Evolutionary conservation across 2,329 filamentous ascomycete genomes (phyloP).

Genomic region (Podosphaera fusca): DNA sequence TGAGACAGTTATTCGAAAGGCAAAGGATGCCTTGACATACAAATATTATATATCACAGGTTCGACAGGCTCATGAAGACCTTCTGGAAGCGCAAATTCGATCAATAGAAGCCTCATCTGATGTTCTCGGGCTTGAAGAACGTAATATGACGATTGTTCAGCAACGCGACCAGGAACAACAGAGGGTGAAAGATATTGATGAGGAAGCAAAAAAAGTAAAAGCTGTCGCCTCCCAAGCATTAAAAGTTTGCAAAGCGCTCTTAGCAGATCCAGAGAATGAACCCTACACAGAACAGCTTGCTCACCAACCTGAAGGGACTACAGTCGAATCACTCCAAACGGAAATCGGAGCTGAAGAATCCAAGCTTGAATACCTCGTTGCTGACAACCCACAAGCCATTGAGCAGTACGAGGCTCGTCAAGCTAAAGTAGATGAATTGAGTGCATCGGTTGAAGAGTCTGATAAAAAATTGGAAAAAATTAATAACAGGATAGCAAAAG

Average conservation of each 20-base stretch:
- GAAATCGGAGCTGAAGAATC: conserved; percentile 54
- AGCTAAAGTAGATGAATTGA: conserved; percentile 45
- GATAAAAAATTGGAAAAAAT: conserved; percentile 31
- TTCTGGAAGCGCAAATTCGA: conserved; percentile 47
- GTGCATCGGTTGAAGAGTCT: conserved; percentile 29
- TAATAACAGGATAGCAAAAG: conserved; percentile 33
- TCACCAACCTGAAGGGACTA: conserved; percentile 25
- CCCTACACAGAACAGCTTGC: conserved; percentile 18
- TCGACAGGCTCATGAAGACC: conserved; percentile 33
- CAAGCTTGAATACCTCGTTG: conserved; percentile 58
- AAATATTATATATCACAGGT: conserved; percentile 39
- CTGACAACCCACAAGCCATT: conserved; percentile 52
- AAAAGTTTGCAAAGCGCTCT: conserved; percentile 17
- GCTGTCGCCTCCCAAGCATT: conserved; percentile 19
- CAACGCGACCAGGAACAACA: conserved; percentile 24
- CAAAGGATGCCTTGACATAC: conserved; percentile 26
- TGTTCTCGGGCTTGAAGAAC: conserved; percentile 38
- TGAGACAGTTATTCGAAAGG: conserved; percentile 29
- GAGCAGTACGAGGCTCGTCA: conserved; percentile 43
- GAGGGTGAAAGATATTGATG: conserved; percentile 19
- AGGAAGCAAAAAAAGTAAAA: conserved; percentile 19
- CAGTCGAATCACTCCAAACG: conserved; percentile 39
- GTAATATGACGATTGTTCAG: conserved; percentile 35
- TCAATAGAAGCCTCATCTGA: conserved; percentile 71
- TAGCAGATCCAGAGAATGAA: conserved; percentile 18